Evolutionary conservation across 2,329 filamentous ascomycete species (phyloP).

Genomic region (Myriangium duriaei): DNA sequence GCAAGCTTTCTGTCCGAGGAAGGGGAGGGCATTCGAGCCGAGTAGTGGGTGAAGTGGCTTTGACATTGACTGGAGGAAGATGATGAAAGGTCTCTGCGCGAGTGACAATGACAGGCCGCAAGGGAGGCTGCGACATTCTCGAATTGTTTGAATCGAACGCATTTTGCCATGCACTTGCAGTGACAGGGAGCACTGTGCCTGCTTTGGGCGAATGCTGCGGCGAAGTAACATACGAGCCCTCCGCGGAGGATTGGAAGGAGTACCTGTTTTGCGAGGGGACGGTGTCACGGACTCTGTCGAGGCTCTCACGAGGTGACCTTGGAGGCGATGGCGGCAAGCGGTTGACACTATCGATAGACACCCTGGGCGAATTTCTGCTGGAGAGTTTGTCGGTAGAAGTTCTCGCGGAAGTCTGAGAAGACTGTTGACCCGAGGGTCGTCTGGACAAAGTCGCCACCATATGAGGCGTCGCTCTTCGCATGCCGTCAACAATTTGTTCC

Average conservation of each 20-base stretch:
- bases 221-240: conserved; percentile 9
- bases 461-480: conserved; percentile 6
- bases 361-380: conserved; percentile 5
- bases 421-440: conserved; percentile 2
- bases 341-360: neutral
- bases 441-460: conserved; percentile 8
- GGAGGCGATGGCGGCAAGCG: conserved; percentile 10
- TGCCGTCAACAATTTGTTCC: conserved; percentile 2
- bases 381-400: conserved; percentile 2
- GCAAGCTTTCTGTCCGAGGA: conserved; percentile 23
- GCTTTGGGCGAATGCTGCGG: conserved; percentile 4
- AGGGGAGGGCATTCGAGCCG: conserved; percentile 5
- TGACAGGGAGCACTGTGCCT: conserved; percentile 1
- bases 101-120: conserved; percentile 16
- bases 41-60: neutral
- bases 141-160: conserved; percentile 17
- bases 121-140: conserved; percentile 16
- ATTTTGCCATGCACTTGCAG: conserved; percentile 8
- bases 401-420: neutral
- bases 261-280: neutral
- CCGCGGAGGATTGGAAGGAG: conserved; percentile 8
- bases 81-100: conserved; percentile 13
- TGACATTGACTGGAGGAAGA: conserved; percentile 1
- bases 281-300: conserved; percentile 8
- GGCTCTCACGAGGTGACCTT: conserved; percentile 9